phyloP scores from a whole-genome alignment of 768 basidiomycete genomes.

The Mycena amicta region DNA sequence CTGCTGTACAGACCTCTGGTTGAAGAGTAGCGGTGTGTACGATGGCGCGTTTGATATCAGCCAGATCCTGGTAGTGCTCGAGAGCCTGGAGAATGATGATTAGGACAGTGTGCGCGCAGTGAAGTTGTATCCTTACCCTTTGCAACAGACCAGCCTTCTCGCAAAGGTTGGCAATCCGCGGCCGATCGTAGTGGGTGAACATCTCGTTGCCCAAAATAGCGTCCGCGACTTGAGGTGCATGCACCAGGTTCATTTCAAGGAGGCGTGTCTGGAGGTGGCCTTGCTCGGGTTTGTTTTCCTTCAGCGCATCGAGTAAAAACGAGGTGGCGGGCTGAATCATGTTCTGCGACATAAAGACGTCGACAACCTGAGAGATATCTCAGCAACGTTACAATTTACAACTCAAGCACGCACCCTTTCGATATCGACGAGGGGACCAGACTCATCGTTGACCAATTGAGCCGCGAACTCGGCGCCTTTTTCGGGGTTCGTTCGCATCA shows the following conservation, averaged over 20 bases:
- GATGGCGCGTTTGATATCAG: conserved; percentile 98
- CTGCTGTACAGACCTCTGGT: conserved; percentile 64
- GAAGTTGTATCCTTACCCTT: conserved; percentile 55
- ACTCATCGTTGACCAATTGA: conserved; percentile 91
- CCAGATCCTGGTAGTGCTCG: conserved; percentile 96
- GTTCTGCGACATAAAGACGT: conserved; percentile 99
- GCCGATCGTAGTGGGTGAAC: conserved; percentile 96
- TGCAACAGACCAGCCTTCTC: conserved; percentile 98
- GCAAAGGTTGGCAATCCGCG: conserved; percentile 95
- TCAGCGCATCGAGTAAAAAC: conserved; percentile 94
- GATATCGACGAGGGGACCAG: conserved; percentile 88
- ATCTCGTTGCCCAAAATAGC: conserved; percentile 99
- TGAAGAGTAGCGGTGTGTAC: conserved; percentile 88
- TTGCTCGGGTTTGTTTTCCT: conserved; percentile 98
- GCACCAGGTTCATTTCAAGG: conserved; percentile 95
- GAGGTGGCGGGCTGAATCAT: conserved; percentile 99
- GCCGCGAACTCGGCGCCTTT: conserved; percentile 98
- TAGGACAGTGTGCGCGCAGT: background rate
- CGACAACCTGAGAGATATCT: conserved; percentile 66
- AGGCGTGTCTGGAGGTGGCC: conserved; percentile 94
- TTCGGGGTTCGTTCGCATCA: conserved; percentile 95
- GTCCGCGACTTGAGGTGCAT: conserved; percentile 98
- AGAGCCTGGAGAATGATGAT: conserved; percentile 67
- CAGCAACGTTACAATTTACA: conserved; percentile 6
- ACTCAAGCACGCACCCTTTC: conserved; percentile 64